Base-by-base conservation (phyloP, 768 basidiomycete species). In the Tylopilus balloui region DNA sequence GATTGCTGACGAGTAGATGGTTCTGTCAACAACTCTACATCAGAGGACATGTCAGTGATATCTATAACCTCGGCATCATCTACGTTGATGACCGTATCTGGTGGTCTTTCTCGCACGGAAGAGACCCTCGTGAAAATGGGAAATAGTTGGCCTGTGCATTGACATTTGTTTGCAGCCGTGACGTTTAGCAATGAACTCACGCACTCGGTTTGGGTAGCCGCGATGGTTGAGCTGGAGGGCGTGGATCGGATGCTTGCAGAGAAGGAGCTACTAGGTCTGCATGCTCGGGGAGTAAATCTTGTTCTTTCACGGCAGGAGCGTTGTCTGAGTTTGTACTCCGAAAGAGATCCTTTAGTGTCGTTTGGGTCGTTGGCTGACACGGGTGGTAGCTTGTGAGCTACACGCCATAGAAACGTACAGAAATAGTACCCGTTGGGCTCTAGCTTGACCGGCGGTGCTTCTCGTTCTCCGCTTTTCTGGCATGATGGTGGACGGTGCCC, bases 281-380 rank as follows among this genome's bases (percentile, higher is more conserved):
- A n/a, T 41, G 25, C 35, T 52, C 45, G 25, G 12, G 4, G 10
- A 35, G 31, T 40, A 19, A 14, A 14, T 45, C 51, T n/a, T 52
- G 52, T 27, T 14, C 27, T 23, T 49, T 45, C 21, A 1, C 43
- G 3, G 34, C 8, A 25, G 41, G 15, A 4, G 34, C 23, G 1
- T 5, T 17, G 0, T 42, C 23, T 2, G 52, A 17, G 21, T 55
- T 44, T 3, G 49, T 56, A 47, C 31, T 60, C 53, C 47, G 60
- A 47, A 66, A 62, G 52, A 51, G 59, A 19, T 58, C 56, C 31
- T 53, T 53, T 6, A 71, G 56, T 17, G 65, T 68, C 42, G 56
- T 62, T 35, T 71, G 68, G 29, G 46, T 51, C 12, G 52, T 24
- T 24, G 54, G 25, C 62, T 59, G 41, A 24, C 37, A 48, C 25